phyloP scores from a whole-genome alignment of 768 basidiomycete genomes.

The Roridomyces roridus region DNA sequence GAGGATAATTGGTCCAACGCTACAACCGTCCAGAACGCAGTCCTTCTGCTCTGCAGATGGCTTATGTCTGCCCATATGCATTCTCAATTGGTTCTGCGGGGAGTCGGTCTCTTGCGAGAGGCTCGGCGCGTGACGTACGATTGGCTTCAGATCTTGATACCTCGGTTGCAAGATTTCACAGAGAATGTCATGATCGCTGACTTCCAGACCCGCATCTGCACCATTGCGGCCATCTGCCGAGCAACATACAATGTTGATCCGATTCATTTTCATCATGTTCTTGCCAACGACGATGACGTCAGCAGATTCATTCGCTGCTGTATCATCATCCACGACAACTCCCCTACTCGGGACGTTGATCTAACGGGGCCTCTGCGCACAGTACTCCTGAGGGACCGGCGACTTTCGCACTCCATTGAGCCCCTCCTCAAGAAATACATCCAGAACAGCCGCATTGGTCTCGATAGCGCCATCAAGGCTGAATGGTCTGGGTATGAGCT shows the following conservation, averaged over 20 bases:
- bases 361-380: slow-evolving; percentile 18
- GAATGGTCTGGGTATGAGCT: slow-evolving; percentile 39
- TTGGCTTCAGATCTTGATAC: slow-evolving; percentile 42
- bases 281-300: slow-evolving; percentile 34
- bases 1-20: slow-evolving; percentile 48
- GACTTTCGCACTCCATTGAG: slow-evolving; percentile 38
- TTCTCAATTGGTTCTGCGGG: slow-evolving; percentile 19
- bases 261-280: slow-evolving; percentile 21
- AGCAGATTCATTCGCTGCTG: slow-evolving; percentile 37
- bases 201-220: slow-evolving; percentile 35
- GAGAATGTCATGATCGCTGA: slow-evolving; percentile 25
- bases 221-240: slow-evolving; percentile 45
- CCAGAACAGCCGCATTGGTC: slow-evolving; percentile 20
- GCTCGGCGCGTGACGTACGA: slow-evolving; percentile 37
- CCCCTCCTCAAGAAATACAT: slow-evolving; percentile 21
- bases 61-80: slow-evolving; percentile 31
- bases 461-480: slow-evolving; percentile 34
- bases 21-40: slow-evolving; percentile 37
- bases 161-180: slow-evolving; percentile 27
- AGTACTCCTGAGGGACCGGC: slow-evolving; percentile 37
- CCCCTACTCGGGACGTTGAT: slow-evolving; percentile 19
- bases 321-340: slow-evolving; percentile 39
- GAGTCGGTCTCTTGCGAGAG: slow-evolving; percentile 34
- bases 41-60: slow-evolving; percentile 41
- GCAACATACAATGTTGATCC: slow-evolving; percentile 44